Evolutionary conservation across 257 asterid genomes (phyloP).

Genomic region (Ballota nigra): DNA sequence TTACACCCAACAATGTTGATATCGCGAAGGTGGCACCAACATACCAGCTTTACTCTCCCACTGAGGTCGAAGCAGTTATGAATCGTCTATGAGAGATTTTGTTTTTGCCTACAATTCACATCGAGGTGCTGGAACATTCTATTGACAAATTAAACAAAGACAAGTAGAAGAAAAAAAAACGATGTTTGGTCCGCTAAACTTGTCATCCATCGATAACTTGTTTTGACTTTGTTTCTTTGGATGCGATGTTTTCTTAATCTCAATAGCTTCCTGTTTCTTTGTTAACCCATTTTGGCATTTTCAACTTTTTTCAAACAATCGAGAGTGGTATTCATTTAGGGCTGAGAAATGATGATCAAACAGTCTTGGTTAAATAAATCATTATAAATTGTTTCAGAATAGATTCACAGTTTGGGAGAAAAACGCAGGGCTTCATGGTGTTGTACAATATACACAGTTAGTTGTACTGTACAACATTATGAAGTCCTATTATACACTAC

Average conservation of each 20-base stretch:
- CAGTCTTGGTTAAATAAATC: background rate
- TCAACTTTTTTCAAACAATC: background rate
- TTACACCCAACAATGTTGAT: constrained; percentile 87
- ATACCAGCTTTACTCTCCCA: constrained; percentile 79
- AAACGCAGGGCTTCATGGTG: too few relatives aligned
- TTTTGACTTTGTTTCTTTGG: background rate
- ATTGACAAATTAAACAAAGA: background rate
- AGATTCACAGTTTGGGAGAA: background rate
- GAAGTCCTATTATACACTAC: too few relatives aligned
- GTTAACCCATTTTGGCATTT: background rate
- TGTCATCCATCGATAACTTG: background rate
- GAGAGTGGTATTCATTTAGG: background rate
- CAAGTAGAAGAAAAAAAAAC: background rate
- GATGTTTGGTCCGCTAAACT: too few relatives aligned
- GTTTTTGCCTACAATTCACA: background rate
- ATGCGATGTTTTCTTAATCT: background rate
- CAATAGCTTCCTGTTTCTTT: background rate
- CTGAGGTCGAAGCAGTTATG: constrained; percentile 85
- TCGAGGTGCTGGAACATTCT: background rate
- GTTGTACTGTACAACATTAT: too few relatives aligned
- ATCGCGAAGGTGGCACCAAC: constrained; percentile 86
- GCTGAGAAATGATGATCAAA: background rate
- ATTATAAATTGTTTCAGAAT: too few relatives aligned
- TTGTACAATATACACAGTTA: too few relatives aligned
- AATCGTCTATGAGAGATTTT: constrained; percentile 48